Percentiles rank a stretch among this genome's conserved stretches.
Conservation (phyloP, 2,329 filamentous ascomycete species). For the Tolypocladium ovalisporum region DNA sequence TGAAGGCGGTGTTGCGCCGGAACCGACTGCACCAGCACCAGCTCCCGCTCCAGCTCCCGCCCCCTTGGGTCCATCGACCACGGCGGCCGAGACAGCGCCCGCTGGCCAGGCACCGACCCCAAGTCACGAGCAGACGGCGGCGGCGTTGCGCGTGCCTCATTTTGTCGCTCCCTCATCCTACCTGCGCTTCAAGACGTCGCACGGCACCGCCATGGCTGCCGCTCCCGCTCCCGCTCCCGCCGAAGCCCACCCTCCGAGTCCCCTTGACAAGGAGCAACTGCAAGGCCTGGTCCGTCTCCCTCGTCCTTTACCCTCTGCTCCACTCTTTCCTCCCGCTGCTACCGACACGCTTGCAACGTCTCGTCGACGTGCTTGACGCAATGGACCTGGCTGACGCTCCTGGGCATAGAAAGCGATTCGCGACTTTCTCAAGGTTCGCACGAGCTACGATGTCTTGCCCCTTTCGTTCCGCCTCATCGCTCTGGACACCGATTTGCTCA, state of each 20-base stretch:
- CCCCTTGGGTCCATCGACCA: neutral
- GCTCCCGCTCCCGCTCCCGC: constrained; percentile 10
- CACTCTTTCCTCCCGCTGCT: neutral
- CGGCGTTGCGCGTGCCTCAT: constrained; percentile 30
- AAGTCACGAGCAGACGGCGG: constrained; percentile 2
- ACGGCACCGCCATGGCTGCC: constrained; percentile 22
- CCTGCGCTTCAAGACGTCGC: constrained; percentile 30
- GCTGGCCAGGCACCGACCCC: neutral
- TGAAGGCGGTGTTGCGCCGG: neutral
- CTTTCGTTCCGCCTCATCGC: constrained; percentile 93
- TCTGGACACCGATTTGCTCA: constrained; percentile 86
- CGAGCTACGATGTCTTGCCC: constrained; percentile 94
- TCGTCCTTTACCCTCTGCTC: neutral
- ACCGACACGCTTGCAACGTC: neutral
- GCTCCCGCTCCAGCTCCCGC: constrained; percentile 1
- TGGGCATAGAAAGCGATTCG: constrained; percentile 67
- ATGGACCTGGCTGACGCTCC: constrained; percentile 5
- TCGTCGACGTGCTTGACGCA: neutral
- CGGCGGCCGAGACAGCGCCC: neutral
- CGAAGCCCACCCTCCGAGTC: constrained; percentile 36
- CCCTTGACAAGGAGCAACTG: constrained; percentile 65
- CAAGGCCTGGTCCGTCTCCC: constrained; percentile 55
- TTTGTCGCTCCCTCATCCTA: constrained; percentile 52
- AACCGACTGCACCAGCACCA: neutral
- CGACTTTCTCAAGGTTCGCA: constrained; percentile 91